Conservation (phyloP, 2,329 filamentous ascomycete genomes). For the Apiospora phragmitis region DNA sequence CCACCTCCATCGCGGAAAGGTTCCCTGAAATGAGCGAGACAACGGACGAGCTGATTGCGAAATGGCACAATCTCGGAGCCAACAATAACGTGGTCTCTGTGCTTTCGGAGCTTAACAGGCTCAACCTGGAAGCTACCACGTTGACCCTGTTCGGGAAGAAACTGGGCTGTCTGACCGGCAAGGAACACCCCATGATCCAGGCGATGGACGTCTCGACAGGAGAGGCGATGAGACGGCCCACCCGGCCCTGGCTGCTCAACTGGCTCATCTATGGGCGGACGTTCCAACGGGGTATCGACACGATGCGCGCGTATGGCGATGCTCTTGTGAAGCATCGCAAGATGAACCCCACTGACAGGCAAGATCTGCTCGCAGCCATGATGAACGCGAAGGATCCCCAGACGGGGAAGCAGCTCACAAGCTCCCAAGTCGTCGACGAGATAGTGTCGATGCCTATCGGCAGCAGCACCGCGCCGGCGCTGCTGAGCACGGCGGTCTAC, state of each 20-base stretch:
- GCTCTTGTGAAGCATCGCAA: slow-evolving; percentile 59
- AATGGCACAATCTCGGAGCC: slow-evolving; percentile 45
- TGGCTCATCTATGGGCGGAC: slow-evolving; percentile 53
- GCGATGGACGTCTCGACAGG: slow-evolving; percentile 56
- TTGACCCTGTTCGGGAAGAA: slow-evolving; percentile 52
- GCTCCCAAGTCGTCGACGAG: slow-evolving; percentile 66
- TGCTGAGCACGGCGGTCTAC: slow-evolving; percentile 47
- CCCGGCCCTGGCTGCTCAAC: slow-evolving; percentile 51
- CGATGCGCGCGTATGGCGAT: slow-evolving; percentile 55
- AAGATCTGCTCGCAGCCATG: slow-evolving; percentile 62
- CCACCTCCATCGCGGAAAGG: slow-evolving; percentile 31
- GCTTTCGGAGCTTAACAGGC: slow-evolving; percentile 50
- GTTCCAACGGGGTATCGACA: slow-evolving; percentile 52
- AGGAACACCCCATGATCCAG: slow-evolving; percentile 48
- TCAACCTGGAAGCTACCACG: slow-evolving; percentile 54
- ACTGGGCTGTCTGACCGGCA: slow-evolving; percentile 46
- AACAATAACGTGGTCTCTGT: slow-evolving; percentile 42
- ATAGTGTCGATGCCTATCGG: slow-evolving; percentile 68
- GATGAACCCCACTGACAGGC: slow-evolving; percentile 52
- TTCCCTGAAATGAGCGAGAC: slow-evolving; percentile 51
- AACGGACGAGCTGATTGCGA: slow-evolving; percentile 48
- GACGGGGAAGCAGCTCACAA: slow-evolving; percentile 57
- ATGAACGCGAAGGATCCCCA: slow-evolving; percentile 60
- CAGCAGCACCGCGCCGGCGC: slow-evolving; percentile 49
- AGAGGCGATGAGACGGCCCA: slow-evolving; percentile 57